These are phyloP conservation scores for Thyridium curvatum DNA, from an alignment of 2,329 filamentous ascomycete genomes.

Conservation along the genomic window DNA sequence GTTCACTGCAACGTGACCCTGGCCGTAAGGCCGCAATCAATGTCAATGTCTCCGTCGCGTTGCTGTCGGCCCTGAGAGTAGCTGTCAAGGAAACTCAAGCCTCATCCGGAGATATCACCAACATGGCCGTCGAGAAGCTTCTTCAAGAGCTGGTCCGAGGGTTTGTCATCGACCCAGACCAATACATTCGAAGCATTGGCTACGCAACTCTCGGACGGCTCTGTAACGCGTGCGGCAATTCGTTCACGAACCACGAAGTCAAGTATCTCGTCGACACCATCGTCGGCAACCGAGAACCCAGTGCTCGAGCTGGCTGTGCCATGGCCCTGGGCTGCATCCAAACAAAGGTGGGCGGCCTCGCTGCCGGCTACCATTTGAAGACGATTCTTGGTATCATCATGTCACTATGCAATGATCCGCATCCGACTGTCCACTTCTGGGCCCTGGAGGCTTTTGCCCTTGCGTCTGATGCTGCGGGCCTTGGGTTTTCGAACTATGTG, in stretches of 20 bases:
- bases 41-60: slow-evolving; percentile 79
- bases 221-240: slow-evolving; percentile 77
- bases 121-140: slow-evolving; percentile 72
- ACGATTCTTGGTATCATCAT: slow-evolving; percentile 97
- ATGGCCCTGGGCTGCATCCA: slow-evolving; percentile 91
- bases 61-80: slow-evolving; percentile 76
- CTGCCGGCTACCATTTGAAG: slow-evolving; percentile 91
- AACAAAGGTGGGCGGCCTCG: slow-evolving; percentile 94
- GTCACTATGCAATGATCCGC: slow-evolving; percentile 92
- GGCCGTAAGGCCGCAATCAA: slow-evolving; percentile 86
- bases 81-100: slow-evolving; percentile 74
- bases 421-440: slow-evolving; percentile 95
- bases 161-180: slow-evolving; percentile 77
- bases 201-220: slow-evolving; percentile 81
- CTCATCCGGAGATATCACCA: slow-evolving; percentile 65
- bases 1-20: slow-evolving; percentile 73
- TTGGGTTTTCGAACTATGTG: slow-evolving; percentile 88
- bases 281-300: slow-evolving; percentile 87
- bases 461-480: slow-evolving; percentile 84
- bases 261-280: slow-evolving; percentile 87
- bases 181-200: slow-evolving; percentile 78
- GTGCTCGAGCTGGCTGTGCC: slow-evolving; percentile 87
- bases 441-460: slow-evolving; percentile 81
- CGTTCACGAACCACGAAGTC: slow-evolving; percentile 83
- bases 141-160: slow-evolving; percentile 67